Conservation (phyloP, 1,284 basidiomycete genomes). For the Apiotrichum gamsii region DNA sequence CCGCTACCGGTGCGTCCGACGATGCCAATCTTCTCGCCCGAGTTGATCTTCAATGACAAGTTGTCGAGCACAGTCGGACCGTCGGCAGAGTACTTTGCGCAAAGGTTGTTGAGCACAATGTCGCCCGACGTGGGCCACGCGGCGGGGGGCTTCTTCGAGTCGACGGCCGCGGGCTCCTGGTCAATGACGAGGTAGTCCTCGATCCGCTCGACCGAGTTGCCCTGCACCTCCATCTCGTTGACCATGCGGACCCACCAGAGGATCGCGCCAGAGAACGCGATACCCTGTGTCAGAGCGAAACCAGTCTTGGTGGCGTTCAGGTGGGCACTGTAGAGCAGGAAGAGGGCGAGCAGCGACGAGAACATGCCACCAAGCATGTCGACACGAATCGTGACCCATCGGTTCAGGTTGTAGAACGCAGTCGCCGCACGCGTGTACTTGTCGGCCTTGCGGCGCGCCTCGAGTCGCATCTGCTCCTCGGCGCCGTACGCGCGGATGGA, state of each 20-base stretch:
- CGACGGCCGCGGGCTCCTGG: slow-evolving; percentile 57
- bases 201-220: slow-evolving; percentile 60
- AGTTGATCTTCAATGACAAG: slow-evolving; percentile 55
- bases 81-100: slow-evolving; percentile 44
- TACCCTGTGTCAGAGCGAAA: slow-evolving; percentile 46
- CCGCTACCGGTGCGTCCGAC: slow-evolving; percentile 68
- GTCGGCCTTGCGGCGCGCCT: slow-evolving; percentile 41
- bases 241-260: slow-evolving; percentile 40
- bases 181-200: slow-evolving; percentile 65
- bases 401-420: slow-evolving; percentile 44
- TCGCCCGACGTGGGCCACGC: slow-evolving; percentile 71
- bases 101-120: slow-evolving; percentile 55
- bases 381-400: slow-evolving; percentile 45
- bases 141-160: slow-evolving; percentile 59
- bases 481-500: slow-evolving; percentile 49
- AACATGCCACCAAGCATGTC: slow-evolving; percentile 47
- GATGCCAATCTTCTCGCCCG: slow-evolving; percentile 60
- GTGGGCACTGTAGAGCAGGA: slow-evolving; percentile 40
- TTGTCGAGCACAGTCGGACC: slow-evolving; percentile 54
- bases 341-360: slow-evolving; percentile 33
- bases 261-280: slow-evolving; percentile 42
- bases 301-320: slow-evolving; percentile 42
- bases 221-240: slow-evolving; percentile 49
- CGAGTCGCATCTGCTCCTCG: slow-evolving; percentile 37
- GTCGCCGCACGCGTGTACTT: slow-evolving; percentile 45